Evolutionary conservation across 495 filamentous ascomycete genomes (phyloP), one percentile per base, ranked within the genome.

Genomic region (Aspergillus campestris): DNA sequence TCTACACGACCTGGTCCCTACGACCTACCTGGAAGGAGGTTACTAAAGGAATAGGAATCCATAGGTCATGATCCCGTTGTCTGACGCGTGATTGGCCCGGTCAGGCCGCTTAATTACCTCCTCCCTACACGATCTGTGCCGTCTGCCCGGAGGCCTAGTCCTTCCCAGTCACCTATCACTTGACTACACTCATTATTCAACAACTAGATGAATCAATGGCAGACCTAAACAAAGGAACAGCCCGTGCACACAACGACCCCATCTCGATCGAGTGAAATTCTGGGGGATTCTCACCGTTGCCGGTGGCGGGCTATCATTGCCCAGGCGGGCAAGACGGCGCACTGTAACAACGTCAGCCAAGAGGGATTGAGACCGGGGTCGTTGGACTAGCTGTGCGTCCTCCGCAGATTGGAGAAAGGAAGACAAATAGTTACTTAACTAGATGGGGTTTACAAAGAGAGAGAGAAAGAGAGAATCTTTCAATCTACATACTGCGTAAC

Each of bases 281-380:
- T 55, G 65, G 62, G 65, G 65, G 60, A 66, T 62, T 61, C 56
- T 62, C 61, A 53, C 57, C 46, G 56, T 56, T 59, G 48, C 45
- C 44, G 48, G 43, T 33, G 18, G 40, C 39, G 36, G 41, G 48
- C 53, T 46, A 29, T 39, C 43, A 42, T 46, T 42, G 42, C 49
- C 49, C 33, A 42, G 43, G 40, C 31, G 32, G 43, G 49, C 38
- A 42, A 15, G 34, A 8, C 34, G 31, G 13, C 24, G 13, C 40
- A 41, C 4, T 44, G 37, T 43, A 39, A 45, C 45, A 49, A 64
- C 57, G 59, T 65, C 59, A 62, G 59, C 62, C 62, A 65, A 65
- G 59, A 11, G 35, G 38, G 33, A 18, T 10, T 27, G 24, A 24
- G 18, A 24, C 1, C 18, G 18, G 18, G 18, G 18, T 24, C 4